A percentile compares a stretch with the other conserved stretches of the same genome.
Evolutionary conservation across 495 filamentous ascomycete genomes (phyloP).

Genomic region (Penicillium robsamsonii): DNA sequence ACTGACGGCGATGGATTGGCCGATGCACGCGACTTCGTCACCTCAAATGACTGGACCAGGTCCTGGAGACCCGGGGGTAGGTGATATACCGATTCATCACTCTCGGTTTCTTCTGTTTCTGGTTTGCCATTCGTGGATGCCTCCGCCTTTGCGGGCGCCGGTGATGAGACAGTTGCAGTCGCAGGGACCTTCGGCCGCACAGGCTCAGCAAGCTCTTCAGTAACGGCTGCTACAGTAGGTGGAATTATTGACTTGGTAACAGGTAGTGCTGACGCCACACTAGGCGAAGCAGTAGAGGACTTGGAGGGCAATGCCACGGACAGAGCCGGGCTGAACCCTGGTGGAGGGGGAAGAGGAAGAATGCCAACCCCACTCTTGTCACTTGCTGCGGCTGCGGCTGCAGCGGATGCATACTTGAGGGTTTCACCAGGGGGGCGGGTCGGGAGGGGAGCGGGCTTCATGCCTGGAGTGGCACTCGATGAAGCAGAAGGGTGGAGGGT

Average conservation of each 20-base stretch:
- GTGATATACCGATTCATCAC: conserved; percentile 84
- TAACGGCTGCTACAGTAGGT: conserved; percentile 32
- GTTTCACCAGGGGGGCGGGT: conserved; percentile 82
- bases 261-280: conserved; percentile 53
- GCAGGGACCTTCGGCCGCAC: conserved; percentile 50
- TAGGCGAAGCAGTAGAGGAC: conserved; percentile 55
- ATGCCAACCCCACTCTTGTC: conserved; percentile 89
- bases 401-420: conserved; percentile 94
- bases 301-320: conserved; percentile 45
- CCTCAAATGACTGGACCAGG: conserved; percentile 84
- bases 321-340: conserved; percentile 54
- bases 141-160: conserved; percentile 25
- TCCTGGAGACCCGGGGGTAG: conserved; percentile 89
- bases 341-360: conserved; percentile 84
- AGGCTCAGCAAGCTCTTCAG: conserved; percentile 36
- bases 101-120: conserved; percentile 33
- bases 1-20: conserved; percentile 59
- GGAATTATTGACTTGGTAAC: conserved; percentile 37
- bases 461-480: conserved; percentile 61
- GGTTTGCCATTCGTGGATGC: conserved; percentile 36
- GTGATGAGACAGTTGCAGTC: conserved; percentile 16
- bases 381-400: conserved; percentile 89
- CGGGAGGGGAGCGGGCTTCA: conserved; percentile 93
- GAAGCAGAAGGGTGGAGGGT: conserved; percentile 60
- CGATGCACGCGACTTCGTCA: conserved; percentile 64